A percentile compares a stretch with the other conserved stretches of the same genome.
These are phyloP conservation scores for Fusarium foetens DNA, from an alignment of 2,329 filamentous ascomycete genomes.

Conservation along the genomic window DNA sequence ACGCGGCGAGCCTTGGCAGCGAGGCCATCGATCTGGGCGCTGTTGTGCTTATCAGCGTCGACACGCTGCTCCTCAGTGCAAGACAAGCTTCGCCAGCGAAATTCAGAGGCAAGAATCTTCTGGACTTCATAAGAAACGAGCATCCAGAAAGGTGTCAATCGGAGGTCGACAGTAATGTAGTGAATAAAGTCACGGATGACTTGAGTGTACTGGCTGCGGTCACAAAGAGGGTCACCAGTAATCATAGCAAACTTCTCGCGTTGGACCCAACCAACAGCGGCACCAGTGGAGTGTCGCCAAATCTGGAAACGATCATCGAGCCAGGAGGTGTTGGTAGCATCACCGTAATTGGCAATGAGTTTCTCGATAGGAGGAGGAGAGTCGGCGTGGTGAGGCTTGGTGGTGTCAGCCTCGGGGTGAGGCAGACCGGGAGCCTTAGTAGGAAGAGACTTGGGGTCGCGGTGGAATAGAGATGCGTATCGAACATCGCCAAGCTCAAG, in stretches of 20 bases:
- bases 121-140: slow-evolving; percentile 83
- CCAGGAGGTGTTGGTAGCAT: slow-evolving; percentile 94
- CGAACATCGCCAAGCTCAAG: slow-evolving; percentile 90
- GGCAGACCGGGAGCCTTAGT: slow-evolving; percentile 73
- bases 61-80: slow-evolving; percentile 91
- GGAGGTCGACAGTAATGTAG: slow-evolving; percentile 74
- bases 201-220: slow-evolving; percentile 77
- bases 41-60: slow-evolving; percentile 76
- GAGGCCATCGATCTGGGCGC: slow-evolving; percentile 53
- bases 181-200: slow-evolving; percentile 80
- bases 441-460: slow-evolving; percentile 88
- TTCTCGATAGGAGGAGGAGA: slow-evolving; percentile 81
- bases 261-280: slow-evolving; percentile 84
- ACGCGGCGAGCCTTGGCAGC: slow-evolving; percentile 82
- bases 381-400: slow-evolving; percentile 56
- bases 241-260: slow-evolving; percentile 83
- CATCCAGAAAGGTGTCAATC: slow-evolving; percentile 86
- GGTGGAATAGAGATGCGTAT: slow-evolving; percentile 85
- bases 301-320: slow-evolving; percentile 88
- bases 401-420: slow-evolving; percentile 87
- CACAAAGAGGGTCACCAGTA: slow-evolving; percentile 88
- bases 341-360: slow-evolving; percentile 93
- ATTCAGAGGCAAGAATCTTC: slow-evolving; percentile 79
- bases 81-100: slow-evolving; percentile 89
- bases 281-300: slow-evolving; percentile 87